Conservation (phyloP, 352 stramenopile genomes). For the Lagenidium giganteum region DNA sequence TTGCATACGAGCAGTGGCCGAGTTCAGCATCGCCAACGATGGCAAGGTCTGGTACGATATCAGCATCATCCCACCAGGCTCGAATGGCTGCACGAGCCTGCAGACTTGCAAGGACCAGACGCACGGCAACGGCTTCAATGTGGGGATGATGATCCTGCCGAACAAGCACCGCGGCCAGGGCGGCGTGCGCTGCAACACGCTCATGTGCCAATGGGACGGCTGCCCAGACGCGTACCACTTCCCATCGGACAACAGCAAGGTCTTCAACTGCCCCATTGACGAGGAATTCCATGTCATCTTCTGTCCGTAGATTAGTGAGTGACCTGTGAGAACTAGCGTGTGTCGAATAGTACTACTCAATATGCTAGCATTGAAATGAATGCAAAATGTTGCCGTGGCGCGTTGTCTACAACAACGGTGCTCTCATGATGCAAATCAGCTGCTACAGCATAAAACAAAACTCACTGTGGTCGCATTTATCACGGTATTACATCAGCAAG, state of each 20-base stretch:
- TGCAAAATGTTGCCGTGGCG: too few relatives aligned
- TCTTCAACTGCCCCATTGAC: slow-evolving; percentile 23
- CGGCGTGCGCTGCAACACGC: slow-evolving; percentile 11
- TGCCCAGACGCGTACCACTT: slow-evolving; percentile 25
- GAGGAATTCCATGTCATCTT: slow-evolving; percentile 27
- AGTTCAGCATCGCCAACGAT: slow-evolving; percentile 12
- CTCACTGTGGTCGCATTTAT: too few relatives aligned
- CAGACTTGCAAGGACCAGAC: slow-evolving; percentile 14
- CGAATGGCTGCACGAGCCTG: slow-evolving; percentile 21
- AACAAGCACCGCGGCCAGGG: slow-evolving; percentile 6
- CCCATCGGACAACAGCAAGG: slow-evolving; percentile 22
- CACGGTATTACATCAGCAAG: too few relatives aligned
- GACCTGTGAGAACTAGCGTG: too few relatives aligned
- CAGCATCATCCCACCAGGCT: slow-evolving; percentile 23
- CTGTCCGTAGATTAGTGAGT: slow-evolving; percentile 26
- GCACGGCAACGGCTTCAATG: slow-evolving; percentile 21
- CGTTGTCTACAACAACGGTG: too few relatives aligned
- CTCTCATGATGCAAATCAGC: too few relatives aligned
- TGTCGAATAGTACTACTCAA: too few relatives aligned
- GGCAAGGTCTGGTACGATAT: slow-evolving; percentile 27
- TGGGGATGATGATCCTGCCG: slow-evolving; percentile 20
- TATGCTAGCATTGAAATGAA: too few relatives aligned
- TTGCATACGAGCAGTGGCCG: slow-evolving; percentile 19
- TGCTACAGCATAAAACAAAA: too few relatives aligned
- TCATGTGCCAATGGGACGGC: slow-evolving; percentile 23